Conservation (phyloP, 1,284 basidiomycete species). For the Irpex rosettiformis region DNA sequence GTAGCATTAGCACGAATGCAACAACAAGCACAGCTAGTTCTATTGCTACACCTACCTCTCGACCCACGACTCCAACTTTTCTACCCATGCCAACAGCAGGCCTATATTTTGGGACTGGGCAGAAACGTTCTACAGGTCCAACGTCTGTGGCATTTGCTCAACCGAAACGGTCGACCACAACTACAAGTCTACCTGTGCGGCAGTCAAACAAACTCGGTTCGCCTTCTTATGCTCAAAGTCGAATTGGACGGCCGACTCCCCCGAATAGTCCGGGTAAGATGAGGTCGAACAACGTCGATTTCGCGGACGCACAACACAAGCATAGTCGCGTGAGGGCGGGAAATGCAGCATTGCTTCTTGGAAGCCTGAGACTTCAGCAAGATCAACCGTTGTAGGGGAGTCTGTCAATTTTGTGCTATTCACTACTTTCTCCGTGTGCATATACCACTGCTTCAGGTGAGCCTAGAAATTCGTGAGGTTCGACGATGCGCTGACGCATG, state of each 20-base stretch:
- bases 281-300: constrained; percentile 24
- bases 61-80: constrained; percentile 72
- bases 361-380: constrained; percentile 6
- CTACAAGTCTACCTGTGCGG: constrained; percentile 45
- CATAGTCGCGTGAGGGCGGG: constrained; percentile 14
- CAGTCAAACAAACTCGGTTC: constrained; percentile 39
- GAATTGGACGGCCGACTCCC: constrained; percentile 56
- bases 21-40: constrained; percentile 43
- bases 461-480: background rate
- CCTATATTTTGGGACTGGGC: constrained; percentile 40
- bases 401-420: background rate
- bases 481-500: background rate
- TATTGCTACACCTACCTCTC: constrained; percentile 63
- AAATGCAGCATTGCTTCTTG: constrained; percentile 15
- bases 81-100: constrained; percentile 59
- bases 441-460: constrained; percentile 2
- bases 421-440: background rate
- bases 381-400: background rate
- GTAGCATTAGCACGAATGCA: constrained; percentile 51
- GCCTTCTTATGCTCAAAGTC: constrained; percentile 48
- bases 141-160: constrained; percentile 39
- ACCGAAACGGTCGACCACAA: constrained; percentile 51
- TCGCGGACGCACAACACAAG: constrained; percentile 20
- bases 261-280: constrained; percentile 33
- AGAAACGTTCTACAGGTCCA: constrained; percentile 59